Base-by-base conservation (phyloP, 495 filamentous ascomycete species). In the Podospora pseudoanserina region DNA sequence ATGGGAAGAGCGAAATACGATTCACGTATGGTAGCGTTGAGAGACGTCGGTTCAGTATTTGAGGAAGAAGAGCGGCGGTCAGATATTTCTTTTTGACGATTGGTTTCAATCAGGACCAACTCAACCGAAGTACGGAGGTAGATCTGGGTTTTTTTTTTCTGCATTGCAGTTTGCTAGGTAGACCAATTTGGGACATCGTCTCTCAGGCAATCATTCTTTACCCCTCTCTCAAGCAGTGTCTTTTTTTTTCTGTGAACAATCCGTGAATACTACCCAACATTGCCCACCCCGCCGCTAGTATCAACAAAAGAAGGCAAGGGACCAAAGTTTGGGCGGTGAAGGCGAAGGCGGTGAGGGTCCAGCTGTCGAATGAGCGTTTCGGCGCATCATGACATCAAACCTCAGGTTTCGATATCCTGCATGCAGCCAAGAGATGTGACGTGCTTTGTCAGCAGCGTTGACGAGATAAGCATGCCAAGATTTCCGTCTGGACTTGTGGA, bases 71-170 rank as follows among this genome's bases (percentile, higher is more conserved):
- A 67, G 62, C 66, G 68, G 68, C 60, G 66, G 65, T 70, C 63
- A 70, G 53, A 34, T 68, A 73, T 63, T 68, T 68, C 66, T 69
- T 54, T 32, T 39, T 63, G 61, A 20, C 56, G 53, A 64, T 62
- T 70, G 72, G 59, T 67, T 67, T 65, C 54, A 20, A 26, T 4
- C 62, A 58, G 59, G 34, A 64, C 44, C 39, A 70, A 59, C 65
- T 73, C 60, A 66, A 56, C 66, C 66, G 58, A 70, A 66, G 58
- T 58, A 69, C 67, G 67, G 64, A 67, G 69, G 73, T 75, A 75
- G 73, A 75, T 72, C 70, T 73, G 73, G 67, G 62, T 63, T 70
- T 71, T 66, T 71, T 71, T 66, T 60, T 70, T 63, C 73, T 73
- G 68, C 71, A 70, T 65, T 34, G 53, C n/a, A 68, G 67, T 68